Evolutionary conservation across 2,329 filamentous ascomycete genomes (phyloP).

Genomic region (Xylaria sp.): DNA sequence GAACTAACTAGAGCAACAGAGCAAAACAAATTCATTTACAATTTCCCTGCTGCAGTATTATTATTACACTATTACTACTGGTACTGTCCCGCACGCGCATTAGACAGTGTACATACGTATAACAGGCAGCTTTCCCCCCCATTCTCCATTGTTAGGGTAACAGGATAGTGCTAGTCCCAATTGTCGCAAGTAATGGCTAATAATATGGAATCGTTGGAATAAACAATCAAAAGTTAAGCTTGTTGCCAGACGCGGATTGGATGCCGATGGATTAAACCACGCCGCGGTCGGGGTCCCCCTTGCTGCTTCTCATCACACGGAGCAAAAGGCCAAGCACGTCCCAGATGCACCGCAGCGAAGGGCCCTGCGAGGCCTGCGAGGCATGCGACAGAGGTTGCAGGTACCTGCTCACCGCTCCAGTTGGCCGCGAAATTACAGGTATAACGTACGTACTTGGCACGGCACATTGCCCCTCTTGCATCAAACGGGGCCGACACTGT

Average conservation of each 20-base stretch:
- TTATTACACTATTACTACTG: constrained; percentile 24
- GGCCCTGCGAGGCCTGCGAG: constrained; percentile 3
- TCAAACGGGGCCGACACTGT: constrained; percentile 36
- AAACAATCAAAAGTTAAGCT: constrained; percentile 36
- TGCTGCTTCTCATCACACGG: constrained; percentile 39
- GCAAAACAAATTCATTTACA: constrained; percentile 38
- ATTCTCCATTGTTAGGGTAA: background rate
- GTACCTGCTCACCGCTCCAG: constrained; percentile 33
- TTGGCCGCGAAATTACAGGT: constrained; percentile 34
- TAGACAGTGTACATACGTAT: constrained; percentile 25
- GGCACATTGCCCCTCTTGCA: constrained; percentile 19
- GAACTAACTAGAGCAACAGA: constrained; percentile 39
- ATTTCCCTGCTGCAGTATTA: constrained; percentile 32
- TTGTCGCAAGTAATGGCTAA: constrained; percentile 39
- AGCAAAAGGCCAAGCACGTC: constrained; percentile 40
- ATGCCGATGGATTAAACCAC: constrained; percentile 34
- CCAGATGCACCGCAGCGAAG: constrained; percentile 18
- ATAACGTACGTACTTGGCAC: constrained; percentile 12
- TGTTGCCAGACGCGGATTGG: constrained; percentile 44
- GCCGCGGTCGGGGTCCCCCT: constrained; percentile 35
- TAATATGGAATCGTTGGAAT: constrained; percentile 37
- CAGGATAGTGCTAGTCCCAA: constrained; percentile 33
- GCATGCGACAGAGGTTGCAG: constrained; percentile 29
- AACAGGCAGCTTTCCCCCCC: background rate
- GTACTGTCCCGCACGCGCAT: constrained; percentile 30